Evolutionary conservation across 2,329 filamentous ascomycete genomes (phyloP).

Genomic region (Davidsoniella eucalypti): DNA sequence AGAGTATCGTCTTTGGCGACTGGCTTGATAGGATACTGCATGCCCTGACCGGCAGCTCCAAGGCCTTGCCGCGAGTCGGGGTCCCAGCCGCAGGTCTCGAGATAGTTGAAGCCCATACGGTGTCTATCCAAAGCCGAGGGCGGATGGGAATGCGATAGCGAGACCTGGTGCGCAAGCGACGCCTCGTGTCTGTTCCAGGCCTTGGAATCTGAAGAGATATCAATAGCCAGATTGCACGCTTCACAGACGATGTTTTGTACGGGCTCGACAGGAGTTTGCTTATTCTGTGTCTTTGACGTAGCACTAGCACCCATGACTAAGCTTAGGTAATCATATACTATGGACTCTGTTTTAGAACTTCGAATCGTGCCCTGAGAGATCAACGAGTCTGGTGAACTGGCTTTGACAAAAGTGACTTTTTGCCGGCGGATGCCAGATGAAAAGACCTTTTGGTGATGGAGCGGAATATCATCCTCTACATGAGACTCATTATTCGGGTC

Average conservation of each 20-base stretch:
- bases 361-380: not conserved
- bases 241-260: conserved; percentile 17
- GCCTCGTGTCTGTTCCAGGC: conserved; percentile 32
- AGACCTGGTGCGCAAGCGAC: conserved; percentile 55
- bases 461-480: conserved; percentile 32
- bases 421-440: conserved; percentile 39
- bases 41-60: conserved; percentile 54
- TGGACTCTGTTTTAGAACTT: not conserved
- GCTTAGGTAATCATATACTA: conserved; percentile 34
- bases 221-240: conserved; percentile 23
- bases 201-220: conserved; percentile 14
- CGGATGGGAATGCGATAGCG: conserved; percentile 50
- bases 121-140: conserved; percentile 55
- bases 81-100: conserved; percentile 56
- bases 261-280: not conserved
- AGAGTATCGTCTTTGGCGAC: conserved; percentile 56
- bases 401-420: conserved; percentile 40
- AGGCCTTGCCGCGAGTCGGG: conserved; percentile 57
- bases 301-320: conserved; percentile 37
- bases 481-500: conserved; percentile 17
- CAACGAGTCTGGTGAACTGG: conserved; percentile 23
- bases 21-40: conserved; percentile 58
- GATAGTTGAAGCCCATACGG: conserved; percentile 50
- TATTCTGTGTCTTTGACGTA: not conserved
- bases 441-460: conserved; percentile 37